Conservation (phyloP, 345 rosid genomes). For the Populus davidiana region DNA sequence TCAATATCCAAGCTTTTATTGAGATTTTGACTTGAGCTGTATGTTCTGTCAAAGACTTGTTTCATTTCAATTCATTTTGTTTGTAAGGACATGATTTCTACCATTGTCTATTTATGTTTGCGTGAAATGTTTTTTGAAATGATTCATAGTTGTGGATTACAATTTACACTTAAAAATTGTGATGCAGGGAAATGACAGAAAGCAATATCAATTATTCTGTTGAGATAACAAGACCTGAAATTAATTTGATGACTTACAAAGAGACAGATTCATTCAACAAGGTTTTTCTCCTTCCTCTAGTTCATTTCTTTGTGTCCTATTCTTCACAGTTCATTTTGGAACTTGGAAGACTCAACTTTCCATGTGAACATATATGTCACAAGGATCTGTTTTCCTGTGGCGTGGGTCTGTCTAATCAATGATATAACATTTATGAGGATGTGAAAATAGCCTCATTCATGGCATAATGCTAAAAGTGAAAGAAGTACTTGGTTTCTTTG, state of each 20-base stretch:
- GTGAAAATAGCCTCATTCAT: background rate
- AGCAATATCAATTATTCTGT: constrained; percentile 23
- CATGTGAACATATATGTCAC: background rate
- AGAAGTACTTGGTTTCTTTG: background rate
- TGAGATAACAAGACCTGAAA: constrained; percentile 36
- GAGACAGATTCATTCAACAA: constrained; percentile 74
- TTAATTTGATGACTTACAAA: constrained; percentile 25
- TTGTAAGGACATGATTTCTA: background rate
- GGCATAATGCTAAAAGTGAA: background rate
- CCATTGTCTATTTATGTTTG: background rate
- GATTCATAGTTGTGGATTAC: constrained; percentile 10
- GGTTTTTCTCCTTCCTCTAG: constrained; percentile 38
- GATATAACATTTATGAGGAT: background rate
- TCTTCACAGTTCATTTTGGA: background rate
- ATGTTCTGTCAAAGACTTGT: too few species aligned
- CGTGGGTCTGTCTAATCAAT: background rate
- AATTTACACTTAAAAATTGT: constrained; percentile 15
- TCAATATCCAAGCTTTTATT: background rate
- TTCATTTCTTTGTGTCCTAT: background rate
- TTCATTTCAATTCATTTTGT: background rate
- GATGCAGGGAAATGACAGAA: constrained; percentile 52
- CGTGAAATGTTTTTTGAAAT: constrained; percentile 2
- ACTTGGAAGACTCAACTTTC: background rate
- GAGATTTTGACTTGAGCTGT: background rate
- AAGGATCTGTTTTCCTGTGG: background rate